Percentiles rank a stretch among this genome's conserved stretches.
These are phyloP conservation scores for Naumovozyma castellii DNA, from an alignment of 805 yeast species.

Conservation along the genomic window DNA sequence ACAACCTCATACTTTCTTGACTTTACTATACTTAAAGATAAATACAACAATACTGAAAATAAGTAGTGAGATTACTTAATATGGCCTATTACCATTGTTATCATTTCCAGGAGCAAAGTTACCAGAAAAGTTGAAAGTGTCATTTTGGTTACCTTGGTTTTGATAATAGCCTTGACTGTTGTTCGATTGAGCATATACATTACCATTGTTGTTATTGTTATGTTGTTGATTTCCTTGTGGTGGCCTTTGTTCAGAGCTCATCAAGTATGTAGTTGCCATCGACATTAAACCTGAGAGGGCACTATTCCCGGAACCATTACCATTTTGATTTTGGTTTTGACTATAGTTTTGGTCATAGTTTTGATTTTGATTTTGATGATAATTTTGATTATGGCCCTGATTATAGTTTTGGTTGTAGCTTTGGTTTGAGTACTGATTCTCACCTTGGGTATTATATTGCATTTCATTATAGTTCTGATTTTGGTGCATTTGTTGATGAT, in stretches of 20 bases:
- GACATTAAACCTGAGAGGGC: neutral
- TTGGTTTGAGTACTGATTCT: conserved; percentile 2
- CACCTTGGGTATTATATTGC: neutral
- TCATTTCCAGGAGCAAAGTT: conserved; percentile 8
- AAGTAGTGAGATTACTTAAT: neutral
- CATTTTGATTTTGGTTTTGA: conserved; percentile 1
- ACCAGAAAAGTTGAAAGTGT: conserved; percentile 11
- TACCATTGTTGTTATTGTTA: conserved; percentile 1
- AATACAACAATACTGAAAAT: no score
- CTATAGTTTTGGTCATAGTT: conserved; percentile 2
- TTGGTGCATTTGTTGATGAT: conserved; percentile 3
- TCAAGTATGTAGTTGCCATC: neutral
- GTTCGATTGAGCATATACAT: neutral
- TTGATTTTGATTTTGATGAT: conserved; percentile 1
- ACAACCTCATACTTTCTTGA: no score
- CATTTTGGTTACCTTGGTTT: conserved; percentile 2
- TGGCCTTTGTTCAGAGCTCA: conserved; percentile 2
- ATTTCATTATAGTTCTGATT: conserved; percentile 1
- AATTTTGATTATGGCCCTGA: conserved; percentile 1
- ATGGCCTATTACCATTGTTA: neutral
- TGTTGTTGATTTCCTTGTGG: conserved; percentile 2
- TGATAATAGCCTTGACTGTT: conserved; percentile 4
- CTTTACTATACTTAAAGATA: no score
- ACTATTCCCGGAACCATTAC: neutral
- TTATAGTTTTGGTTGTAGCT: conserved; percentile 2